These are phyloP conservation scores for Rhipidocladum racemiflorum DNA, from an alignment of 176 grass and related monocot species.

Conservation along the genomic window DNA sequence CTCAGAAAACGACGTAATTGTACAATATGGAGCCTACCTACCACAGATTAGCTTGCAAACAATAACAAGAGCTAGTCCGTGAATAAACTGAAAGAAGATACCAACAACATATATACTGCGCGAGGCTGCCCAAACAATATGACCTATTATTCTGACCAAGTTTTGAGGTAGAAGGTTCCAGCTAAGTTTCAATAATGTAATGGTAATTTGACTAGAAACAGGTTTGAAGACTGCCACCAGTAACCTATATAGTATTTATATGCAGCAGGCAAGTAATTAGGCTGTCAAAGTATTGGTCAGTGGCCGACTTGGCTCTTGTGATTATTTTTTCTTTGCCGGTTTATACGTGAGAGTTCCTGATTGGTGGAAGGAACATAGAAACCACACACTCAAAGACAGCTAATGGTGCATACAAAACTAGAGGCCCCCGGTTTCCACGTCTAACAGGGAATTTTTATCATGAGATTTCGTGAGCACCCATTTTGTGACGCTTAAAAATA, in stretches of 20 bases:
- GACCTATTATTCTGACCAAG: constrained; percentile 19
- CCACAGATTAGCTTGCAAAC: not conserved
- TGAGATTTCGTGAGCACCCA: no score
- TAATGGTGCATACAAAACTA: constrained; percentile 1
- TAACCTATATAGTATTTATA: not conserved
- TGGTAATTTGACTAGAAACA: not conserved
- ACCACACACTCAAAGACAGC: constrained; percentile 9
- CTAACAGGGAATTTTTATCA: no score
- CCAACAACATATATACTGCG: not conserved
- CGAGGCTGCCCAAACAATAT: not conserved
- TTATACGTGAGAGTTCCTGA: not conserved
- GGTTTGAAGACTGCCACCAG: not conserved
- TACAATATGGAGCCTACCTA: constrained; percentile 6
- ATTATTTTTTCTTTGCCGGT: not conserved
- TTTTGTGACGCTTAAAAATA: no score
- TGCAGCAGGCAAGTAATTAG: not conserved
- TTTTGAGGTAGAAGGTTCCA: constrained; percentile 24
- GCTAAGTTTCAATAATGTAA: not conserved
- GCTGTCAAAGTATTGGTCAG: not conserved
- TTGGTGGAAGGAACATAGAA: not conserved
- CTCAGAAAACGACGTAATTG: not conserved
- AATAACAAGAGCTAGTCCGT: constrained; percentile 6
- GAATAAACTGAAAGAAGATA: not conserved
- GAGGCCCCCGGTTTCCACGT: not conserved
- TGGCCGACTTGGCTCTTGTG: not conserved